phyloP scores from a whole-genome alignment of 352 stramenopile species.

The Thraustochytrium sp. region DNA sequence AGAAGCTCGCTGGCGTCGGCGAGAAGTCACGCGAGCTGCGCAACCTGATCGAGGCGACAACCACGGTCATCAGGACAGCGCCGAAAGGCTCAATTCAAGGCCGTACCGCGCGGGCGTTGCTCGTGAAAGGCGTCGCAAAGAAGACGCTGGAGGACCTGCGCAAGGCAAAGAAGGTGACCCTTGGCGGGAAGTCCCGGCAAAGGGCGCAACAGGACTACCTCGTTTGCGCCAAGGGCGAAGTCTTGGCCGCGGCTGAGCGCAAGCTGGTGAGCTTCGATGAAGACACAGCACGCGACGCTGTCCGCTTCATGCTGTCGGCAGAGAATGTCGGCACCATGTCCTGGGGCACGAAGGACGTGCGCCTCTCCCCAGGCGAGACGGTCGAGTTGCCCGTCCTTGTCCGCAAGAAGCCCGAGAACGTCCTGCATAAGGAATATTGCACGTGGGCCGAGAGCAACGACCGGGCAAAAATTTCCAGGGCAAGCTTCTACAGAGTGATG shows the following conservation, averaged over 20 bases:
- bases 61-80: not conserved
- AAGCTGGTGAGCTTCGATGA: not conserved
- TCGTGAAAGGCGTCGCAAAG: not conserved
- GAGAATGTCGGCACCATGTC: not conserved
- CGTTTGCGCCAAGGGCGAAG: not conserved
- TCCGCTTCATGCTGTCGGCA: not conserved
- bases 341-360: not conserved
- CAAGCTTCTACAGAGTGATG: not conserved
- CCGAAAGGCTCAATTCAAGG: not conserved
- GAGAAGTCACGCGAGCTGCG: not conserved
- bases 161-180: not conserved
- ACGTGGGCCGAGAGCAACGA: not conserved
- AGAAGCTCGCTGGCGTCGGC: not conserved
- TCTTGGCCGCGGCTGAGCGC: too few species aligned
- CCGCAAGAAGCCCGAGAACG: not conserved
- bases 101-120: not conserved
- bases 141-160: not conserved
- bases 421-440: not conserved
- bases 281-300: not conserved
- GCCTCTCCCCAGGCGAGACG: not conserved
- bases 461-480: not conserved
- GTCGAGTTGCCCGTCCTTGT: not conserved
- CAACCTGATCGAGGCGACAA: not conserved
- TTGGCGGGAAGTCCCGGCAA: not conserved
- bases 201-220: not conserved